Percentiles rank a stretch among this genome's conserved stretches.
These are phyloP conservation scores for Dactylellina cionopaga DNA, from an alignment of 2,329 filamentous ascomycete genomes.

Conservation along the genomic window DNA sequence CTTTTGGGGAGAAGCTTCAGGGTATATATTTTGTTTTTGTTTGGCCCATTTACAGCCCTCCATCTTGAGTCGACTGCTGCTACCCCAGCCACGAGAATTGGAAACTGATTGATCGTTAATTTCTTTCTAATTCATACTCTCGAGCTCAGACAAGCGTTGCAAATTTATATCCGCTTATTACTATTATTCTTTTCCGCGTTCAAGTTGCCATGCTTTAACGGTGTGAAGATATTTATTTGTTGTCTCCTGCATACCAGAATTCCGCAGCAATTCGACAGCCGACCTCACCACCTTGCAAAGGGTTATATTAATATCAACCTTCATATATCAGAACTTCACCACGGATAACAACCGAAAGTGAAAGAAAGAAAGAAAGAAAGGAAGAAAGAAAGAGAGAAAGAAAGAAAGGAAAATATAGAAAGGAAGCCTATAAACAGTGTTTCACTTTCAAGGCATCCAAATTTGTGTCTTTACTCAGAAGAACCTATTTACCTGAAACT, in stretches of 20 bases:
- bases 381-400: too few species aligned
- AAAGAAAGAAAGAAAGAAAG: too few species aligned
- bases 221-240: slow-evolving; percentile 32
- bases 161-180: slow-evolving; percentile 32
- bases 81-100: not conserved
- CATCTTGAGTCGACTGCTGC: not conserved
- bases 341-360: too few species aligned
- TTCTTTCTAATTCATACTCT: not conserved
- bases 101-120: slow-evolving; percentile 5
- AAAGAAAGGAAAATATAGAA: too few species aligned
- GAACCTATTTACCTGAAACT: too few species aligned
- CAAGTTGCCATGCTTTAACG: slow-evolving; percentile 10
- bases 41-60: slow-evolving; percentile 28
- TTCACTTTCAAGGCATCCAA: too few species aligned
- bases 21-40: slow-evolving; percentile 24
- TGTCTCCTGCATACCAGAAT: slow-evolving; percentile 4
- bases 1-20: too few species aligned
- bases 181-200: slow-evolving; percentile 10
- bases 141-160: slow-evolving; percentile 23
- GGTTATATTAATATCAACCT: not conserved
- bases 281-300: not conserved
- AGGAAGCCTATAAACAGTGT: too few species aligned
- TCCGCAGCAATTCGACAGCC: slow-evolving; percentile 8
- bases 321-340: too few species aligned
- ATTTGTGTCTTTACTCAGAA: too few species aligned